These are phyloP conservation scores for Candida easanensis DNA, from an alignment of 805 yeast species.

Conservation along the genomic window DNA sequence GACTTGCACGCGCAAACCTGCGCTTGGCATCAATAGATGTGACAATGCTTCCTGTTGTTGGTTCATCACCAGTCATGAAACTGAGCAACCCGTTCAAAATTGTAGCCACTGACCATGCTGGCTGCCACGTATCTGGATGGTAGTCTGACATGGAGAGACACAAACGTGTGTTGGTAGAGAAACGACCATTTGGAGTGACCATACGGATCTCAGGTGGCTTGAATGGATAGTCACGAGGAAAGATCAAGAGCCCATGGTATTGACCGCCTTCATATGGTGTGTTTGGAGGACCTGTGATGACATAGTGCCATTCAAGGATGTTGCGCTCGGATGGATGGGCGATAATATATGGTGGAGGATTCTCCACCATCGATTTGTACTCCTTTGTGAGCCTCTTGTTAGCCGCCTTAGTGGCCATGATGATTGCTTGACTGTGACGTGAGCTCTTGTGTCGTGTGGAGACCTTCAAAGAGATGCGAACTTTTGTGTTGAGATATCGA, in stretches of 20 bases:
- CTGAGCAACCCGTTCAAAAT: constrained; percentile 83
- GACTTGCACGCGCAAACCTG: constrained; percentile 56
- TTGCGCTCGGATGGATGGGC: constrained; percentile 89
- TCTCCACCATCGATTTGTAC: constrained; percentile 70
- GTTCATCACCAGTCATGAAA: constrained; percentile 87
- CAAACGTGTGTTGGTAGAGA: constrained; percentile 73
- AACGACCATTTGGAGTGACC: constrained; percentile 88
- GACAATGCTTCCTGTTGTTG: constrained; percentile 77
- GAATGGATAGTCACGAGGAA: constrained; percentile 86
- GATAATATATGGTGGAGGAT: constrained; percentile 79
- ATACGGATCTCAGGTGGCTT: constrained; percentile 88
- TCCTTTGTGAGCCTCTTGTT: constrained; percentile 65
- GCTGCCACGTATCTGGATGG: constrained; percentile 95
- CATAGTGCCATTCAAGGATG: constrained; percentile 90
- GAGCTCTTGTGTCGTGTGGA: background rate
- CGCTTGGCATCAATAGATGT: constrained; percentile 59
- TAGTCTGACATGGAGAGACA: constrained; percentile 93
- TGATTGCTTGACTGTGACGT: background rate
- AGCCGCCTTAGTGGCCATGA: constrained; percentile 45
- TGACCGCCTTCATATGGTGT: constrained; percentile 87
- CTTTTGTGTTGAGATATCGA: too few species aligned
- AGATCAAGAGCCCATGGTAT: constrained; percentile 82
- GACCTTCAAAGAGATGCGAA: too few species aligned
- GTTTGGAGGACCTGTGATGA: constrained; percentile 87
- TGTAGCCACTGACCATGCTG: constrained; percentile 92